Evolutionary conservation across 208 protist species (phyloP), one percentile per base, ranked within the genome.

Genomic region (Wallacemonas sp.): DNA sequence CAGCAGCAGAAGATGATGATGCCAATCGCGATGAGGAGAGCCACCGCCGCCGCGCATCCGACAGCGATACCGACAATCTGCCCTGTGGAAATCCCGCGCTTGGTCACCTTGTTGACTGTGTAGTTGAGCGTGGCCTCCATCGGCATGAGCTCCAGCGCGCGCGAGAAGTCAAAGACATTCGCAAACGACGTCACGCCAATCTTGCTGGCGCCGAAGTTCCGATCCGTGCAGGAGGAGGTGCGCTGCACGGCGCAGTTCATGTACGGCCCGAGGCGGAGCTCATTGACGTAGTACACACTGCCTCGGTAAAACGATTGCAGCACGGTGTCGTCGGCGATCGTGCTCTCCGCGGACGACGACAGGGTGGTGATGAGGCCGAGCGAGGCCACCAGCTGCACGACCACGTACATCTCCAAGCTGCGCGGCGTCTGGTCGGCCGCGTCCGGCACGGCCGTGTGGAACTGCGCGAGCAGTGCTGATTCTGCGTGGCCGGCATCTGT

Each of bases 61-160:
- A 68, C 63, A 39, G 71, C 70, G 31, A 87, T 69, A 29, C 77
- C 77, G 29, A 36, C 62, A 42, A 78, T 64, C 54, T 74, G 49
- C 4, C 18, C 32, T 1, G 31, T 65, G 20, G 70, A 73, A 16
- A 83, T 61, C 16, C 16, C 31, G 2, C 29, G 29, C 12, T 54
- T 23, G 48, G 22, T 55, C 48, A 32, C 26, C 48, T 25, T 8
- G 3, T 10, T 33, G 25, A 55, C 48, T 3, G 48, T 55, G 26
- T 55, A 55, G 23, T 55, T n/a, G 22, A 55, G 20, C 26, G 7
- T 10, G 22, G 48, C 22, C 48, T 33, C 48, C 48, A 33, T 55
- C 48, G n/a, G 26, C 7, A 3, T n/a, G 7, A 55, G 52, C 20
- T 59, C 52, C 4, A 42, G 28, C 3, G n/a, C 16, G 14, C 20